These are phyloP conservation scores for Inosperma sp. DNA, from an alignment of 768 basidiomycete genomes.

Conservation along the genomic window DNA sequence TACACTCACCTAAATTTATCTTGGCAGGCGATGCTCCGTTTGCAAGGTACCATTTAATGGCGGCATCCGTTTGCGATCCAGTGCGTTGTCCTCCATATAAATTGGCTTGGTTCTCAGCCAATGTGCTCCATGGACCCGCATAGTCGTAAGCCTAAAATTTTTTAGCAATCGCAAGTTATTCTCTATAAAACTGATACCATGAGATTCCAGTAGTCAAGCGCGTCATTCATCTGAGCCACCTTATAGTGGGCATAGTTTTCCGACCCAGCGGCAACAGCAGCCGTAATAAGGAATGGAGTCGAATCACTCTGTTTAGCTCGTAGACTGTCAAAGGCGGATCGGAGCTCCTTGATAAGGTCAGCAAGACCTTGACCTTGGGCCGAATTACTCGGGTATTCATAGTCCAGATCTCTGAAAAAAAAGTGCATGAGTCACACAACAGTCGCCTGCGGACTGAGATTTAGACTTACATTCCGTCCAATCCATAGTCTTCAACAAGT, in stretches of 20 bases:
- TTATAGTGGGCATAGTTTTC: conserved; percentile 54
- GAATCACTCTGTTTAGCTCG: conserved; percentile 56
- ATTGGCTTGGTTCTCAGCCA: conserved; percentile 53
- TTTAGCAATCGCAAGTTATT: not conserved
- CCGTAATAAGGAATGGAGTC: conserved; percentile 55
- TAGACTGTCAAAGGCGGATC: conserved; percentile 58
- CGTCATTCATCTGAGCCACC: conserved; percentile 59
- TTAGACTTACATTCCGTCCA: conserved; percentile 65
- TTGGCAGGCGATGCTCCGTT: conserved; percentile 62
- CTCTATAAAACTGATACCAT: conserved; percentile 47
- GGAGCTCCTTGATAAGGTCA: conserved; percentile 55
- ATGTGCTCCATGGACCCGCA: conserved; percentile 73
- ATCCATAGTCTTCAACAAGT: conserved; percentile 68
- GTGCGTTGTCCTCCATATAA: conserved; percentile 63
- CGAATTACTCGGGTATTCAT: conserved; percentile 63
- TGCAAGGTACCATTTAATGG: conserved; percentile 55
- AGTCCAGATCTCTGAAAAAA: conserved; percentile 59
- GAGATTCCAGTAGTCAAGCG: conserved; percentile 74
- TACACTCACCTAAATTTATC: conserved; percentile 54
- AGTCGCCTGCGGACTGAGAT: not conserved
- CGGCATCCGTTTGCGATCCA: conserved; percentile 61
- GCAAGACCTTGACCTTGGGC: conserved; percentile 65
- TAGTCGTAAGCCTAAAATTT: conserved; percentile 62
- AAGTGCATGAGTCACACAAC: conserved; percentile 3
- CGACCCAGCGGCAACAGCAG: conserved; percentile 60